phyloP scores from a whole-genome alignment of 1,284 basidiomycete species.

The Cryptococcus sp. region DNA sequence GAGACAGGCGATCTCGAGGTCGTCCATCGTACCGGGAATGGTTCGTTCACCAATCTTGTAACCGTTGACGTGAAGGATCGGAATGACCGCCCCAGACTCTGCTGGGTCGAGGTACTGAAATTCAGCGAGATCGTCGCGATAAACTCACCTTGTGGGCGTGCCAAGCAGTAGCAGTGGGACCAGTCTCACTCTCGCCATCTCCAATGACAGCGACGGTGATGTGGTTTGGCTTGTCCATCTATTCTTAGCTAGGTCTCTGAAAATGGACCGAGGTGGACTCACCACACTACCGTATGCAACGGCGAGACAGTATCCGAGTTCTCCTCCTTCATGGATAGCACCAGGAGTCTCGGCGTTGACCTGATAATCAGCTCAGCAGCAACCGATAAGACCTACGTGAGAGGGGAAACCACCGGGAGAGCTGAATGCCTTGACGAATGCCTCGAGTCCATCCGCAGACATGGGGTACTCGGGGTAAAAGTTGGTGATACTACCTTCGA shows the following conservation, averaged over 20 bases:
- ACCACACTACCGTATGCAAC: slow-evolving; percentile 69
- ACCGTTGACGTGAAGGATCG: slow-evolving; percentile 76
- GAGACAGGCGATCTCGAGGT: slow-evolving; percentile 54
- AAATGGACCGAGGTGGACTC: too few species aligned
- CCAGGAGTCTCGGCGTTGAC: slow-evolving; percentile 76
- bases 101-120: slow-evolving; percentile 74
- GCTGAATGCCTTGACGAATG: slow-evolving; percentile 47
- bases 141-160: slow-evolving; percentile 61
- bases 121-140: slow-evolving; percentile 6
- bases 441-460: slow-evolving; percentile 59
- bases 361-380: slow-evolving; percentile 7
- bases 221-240: slow-evolving; percentile 85
- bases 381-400: slow-evolving; percentile 41
- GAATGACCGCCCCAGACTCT: slow-evolving; percentile 82
- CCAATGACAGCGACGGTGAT: slow-evolving; percentile 73
- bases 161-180: slow-evolving; percentile 75
- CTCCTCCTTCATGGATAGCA: slow-evolving; percentile 81
- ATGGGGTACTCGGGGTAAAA: slow-evolving; percentile 70
- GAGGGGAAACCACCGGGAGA: slow-evolving; percentile 51
- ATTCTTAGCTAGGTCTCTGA: too few species aligned
- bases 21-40: slow-evolving; percentile 83
- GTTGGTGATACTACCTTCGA: slow-evolving; percentile 67
- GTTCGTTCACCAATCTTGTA: slow-evolving; percentile 75
- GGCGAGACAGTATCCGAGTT: slow-evolving; percentile 79
- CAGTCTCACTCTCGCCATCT: slow-evolving; percentile 82